Evolutionary conservation across 2,329 filamentous ascomycete genomes (phyloP).

Genomic region (Cladorrhinum sp.): DNA sequence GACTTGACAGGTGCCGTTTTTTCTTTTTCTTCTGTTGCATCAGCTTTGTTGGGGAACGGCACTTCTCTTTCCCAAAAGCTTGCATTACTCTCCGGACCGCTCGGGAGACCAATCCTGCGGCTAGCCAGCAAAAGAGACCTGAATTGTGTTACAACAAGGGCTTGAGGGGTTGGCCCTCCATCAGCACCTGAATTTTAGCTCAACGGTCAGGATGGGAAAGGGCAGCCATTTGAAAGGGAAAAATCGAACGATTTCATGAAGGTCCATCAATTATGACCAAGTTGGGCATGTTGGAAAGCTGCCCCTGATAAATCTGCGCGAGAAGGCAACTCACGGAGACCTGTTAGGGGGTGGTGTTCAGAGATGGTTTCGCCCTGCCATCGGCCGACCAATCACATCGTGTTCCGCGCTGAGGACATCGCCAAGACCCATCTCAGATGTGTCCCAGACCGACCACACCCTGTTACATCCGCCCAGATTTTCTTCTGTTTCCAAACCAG

Average conservation of each 20-base stretch:
- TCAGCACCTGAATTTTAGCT: neutral
- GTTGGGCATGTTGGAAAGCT: neutral
- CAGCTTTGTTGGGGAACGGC: too few relatives aligned
- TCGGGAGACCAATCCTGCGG: slow-evolving; percentile 3
- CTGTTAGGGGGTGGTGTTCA: neutral
- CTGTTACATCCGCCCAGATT: neutral
- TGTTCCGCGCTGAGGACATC: neutral
- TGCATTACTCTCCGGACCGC: neutral
- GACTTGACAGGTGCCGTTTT: neutral
- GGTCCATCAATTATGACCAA: neutral
- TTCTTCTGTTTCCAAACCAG: neutral
- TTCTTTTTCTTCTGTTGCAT: too few relatives aligned
- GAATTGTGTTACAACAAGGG: neutral
- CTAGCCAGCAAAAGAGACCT: neutral
- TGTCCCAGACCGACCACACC: neutral
- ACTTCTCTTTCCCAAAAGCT: neutral
- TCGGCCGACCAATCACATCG: neutral
- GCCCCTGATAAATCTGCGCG: neutral
- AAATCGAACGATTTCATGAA: neutral
- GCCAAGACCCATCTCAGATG: neutral
- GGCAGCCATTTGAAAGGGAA: neutral
- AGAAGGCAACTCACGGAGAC: too few relatives aligned
- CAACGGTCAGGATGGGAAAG: neutral
- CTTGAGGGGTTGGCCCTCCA: neutral
- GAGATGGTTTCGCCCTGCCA: neutral